phyloP scores from a whole-genome alignment of 768 basidiomycete species.

The Mycena floridula region DNA sequence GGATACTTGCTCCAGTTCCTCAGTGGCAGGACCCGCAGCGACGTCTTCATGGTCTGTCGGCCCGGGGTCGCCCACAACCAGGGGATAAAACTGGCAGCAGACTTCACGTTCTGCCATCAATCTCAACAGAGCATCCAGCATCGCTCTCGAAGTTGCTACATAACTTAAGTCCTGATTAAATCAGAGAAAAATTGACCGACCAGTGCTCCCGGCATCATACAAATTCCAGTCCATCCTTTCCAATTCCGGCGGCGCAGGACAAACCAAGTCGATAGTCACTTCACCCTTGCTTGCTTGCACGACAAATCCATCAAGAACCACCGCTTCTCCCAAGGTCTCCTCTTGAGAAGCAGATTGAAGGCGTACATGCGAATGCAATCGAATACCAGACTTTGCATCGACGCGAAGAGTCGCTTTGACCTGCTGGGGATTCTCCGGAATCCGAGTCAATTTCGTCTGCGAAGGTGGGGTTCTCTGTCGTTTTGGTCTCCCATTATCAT shows the following conservation, averaged over 20 bases:
- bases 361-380: conserved; percentile 63
- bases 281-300: conserved; percentile 46
- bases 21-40: no score
- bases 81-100: conserved; percentile 44
- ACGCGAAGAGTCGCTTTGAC: conserved; percentile 51
- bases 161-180: neutral
- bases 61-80: conserved; percentile 37
- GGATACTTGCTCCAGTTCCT: no score
- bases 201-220: conserved; percentile 53
- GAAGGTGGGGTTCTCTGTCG: conserved; percentile 37
- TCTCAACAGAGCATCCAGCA: conserved; percentile 54
- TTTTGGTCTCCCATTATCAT: conserved; percentile 50
- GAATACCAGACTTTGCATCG: conserved; percentile 40
- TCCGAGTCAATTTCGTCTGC: conserved; percentile 31
- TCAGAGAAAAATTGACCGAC: neutral
- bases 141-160: conserved; percentile 55
- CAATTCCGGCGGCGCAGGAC: conserved; percentile 58
- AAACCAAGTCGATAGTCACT: conserved; percentile 44
- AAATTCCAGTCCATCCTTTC: conserved; percentile 57
- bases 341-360: conserved; percentile 53
- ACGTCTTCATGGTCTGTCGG: no score
- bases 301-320: conserved; percentile 58
- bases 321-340: conserved; percentile 32
- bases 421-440: conserved; percentile 28
- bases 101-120: conserved; percentile 35